Evolutionary conservation across 1,284 basidiomycete genomes (phyloP).

Genomic region (Athelia psychrophila): DNA sequence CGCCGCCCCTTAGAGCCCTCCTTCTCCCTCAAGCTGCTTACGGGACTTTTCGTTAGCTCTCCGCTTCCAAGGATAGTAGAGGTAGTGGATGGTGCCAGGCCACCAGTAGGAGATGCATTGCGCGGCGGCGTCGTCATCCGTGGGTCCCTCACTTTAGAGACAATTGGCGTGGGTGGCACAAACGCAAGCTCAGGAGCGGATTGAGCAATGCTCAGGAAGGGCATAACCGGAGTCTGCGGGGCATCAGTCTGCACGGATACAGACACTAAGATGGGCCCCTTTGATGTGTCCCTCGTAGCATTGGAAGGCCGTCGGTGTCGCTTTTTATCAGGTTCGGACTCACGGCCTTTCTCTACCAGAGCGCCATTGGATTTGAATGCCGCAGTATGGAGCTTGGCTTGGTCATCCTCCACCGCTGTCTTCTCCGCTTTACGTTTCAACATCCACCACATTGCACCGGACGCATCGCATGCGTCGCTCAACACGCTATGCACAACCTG

Average conservation of each 20-base stretch:
- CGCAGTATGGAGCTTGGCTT: constrained; percentile 17
- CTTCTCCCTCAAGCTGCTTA: constrained; percentile 49
- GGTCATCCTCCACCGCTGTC: constrained; percentile 47
- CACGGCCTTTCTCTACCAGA: neutral
- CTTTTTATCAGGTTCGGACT: neutral
- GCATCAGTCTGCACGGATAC: constrained; percentile 25
- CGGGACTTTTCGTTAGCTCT: constrained; percentile 53
- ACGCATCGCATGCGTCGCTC: constrained; percentile 89
- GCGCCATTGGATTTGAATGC: neutral
- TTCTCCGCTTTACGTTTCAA: constrained; percentile 78
- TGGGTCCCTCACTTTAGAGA: constrained; percentile 27
- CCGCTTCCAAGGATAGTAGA: constrained; percentile 57
- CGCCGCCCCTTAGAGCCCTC: constrained; percentile 49
- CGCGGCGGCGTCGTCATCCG: constrained; percentile 48
- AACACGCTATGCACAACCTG: constrained; percentile 94
- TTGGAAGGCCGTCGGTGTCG: neutral
- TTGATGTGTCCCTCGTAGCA: neutral
- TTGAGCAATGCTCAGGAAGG: constrained; percentile 9
- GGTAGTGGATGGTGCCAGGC: constrained; percentile 54
- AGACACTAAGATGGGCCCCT: constrained; percentile 15
- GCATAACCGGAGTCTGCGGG: constrained; percentile 5
- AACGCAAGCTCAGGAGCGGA: constrained; percentile 61
- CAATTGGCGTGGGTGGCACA: constrained; percentile 72
- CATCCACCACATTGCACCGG: constrained; percentile 97
- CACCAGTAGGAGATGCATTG: constrained; percentile 24